Base-by-base conservation (phyloP, 345 rosid genomes). In the Trapa bicornis region DNA sequence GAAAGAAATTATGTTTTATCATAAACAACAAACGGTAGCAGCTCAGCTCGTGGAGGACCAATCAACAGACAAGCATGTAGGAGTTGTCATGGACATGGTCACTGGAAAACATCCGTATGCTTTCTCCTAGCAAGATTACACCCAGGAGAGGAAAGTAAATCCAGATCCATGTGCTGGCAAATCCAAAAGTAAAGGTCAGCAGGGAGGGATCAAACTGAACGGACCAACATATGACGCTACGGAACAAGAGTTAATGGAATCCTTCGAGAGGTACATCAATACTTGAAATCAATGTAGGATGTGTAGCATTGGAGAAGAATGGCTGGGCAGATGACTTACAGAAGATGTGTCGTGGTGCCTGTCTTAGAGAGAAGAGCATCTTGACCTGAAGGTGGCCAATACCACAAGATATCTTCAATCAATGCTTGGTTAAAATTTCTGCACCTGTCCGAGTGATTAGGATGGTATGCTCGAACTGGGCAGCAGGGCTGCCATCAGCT, bases 381-480 rank as follows among this genome's bases (percentile, higher is more conserved):
- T 11, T 50, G 56, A n/a, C 15, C n/a, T 6, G 56, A 50, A 50
- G 22, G 56, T 50, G 56, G 17, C 3, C 6, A 4, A 50, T 50
- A 16, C 22, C 56, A 15, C 16, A 50, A 50, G 56, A 50, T 66
- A 50, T 47, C 54, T 47, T 83, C 70, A 91, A 52, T 83, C 70
- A 91, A 52, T 80, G 86, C 53, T 67, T 76, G 43, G 97, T 90
- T 73, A 93, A 74, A 80, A 90, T 88, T 77, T 90, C 97, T 0
- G 94, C 89, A 64, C 97, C 98, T 37, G 87, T 82, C 84, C 80
- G 84, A 10, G 96, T 93, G 66, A 93, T 88, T 63, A 88, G 74
- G 72, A 93, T 87, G 11, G 96, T 83, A 83, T 90, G 98, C 76
- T 87, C 97, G 74, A 80, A 93, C 79, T 90, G 98, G 3, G 92